phyloP scores from a whole-genome alignment of 2,329 filamentous ascomycete species.

The Xylariaceae sp. region DNA sequence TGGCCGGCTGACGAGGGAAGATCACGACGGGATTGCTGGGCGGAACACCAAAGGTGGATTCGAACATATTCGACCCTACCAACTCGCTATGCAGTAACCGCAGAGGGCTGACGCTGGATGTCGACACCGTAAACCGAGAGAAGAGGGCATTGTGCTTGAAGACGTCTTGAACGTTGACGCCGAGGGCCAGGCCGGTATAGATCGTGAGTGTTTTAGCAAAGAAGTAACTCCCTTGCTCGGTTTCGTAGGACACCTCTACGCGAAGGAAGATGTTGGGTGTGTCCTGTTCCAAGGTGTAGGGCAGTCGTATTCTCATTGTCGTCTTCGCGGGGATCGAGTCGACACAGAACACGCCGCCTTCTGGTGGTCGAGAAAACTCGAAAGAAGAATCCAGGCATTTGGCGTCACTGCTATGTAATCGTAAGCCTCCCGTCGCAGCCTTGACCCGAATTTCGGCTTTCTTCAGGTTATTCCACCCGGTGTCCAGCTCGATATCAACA shows the following conservation, averaged over 20 bases:
- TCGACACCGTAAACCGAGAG: constrained; percentile 87
- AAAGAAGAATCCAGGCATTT: constrained; percentile 43
- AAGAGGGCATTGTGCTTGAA: constrained; percentile 82
- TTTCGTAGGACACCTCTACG: constrained; percentile 72
- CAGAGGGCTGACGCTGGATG: constrained; percentile 70
- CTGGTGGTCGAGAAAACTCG: constrained; percentile 46
- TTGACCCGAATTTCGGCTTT: constrained; percentile 59
- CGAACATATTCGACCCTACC: constrained; percentile 64
- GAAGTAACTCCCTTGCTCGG: constrained; percentile 59
- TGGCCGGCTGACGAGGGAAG: constrained; percentile 77
- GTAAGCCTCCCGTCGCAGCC: constrained; percentile 61
- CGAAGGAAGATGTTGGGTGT: constrained; percentile 66
- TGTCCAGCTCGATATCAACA: constrained; percentile 67
- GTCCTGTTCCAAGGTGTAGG: constrained; percentile 80
- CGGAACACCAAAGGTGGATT: constrained; percentile 56
- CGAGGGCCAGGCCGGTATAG: constrained; percentile 72
- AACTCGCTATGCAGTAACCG: constrained; percentile 69
- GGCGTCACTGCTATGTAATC: constrained; percentile 59
- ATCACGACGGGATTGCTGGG: constrained; percentile 56
- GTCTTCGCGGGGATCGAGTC: constrained; percentile 43
- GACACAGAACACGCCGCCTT: constrained; percentile 52
- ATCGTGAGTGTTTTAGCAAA: constrained; percentile 61
- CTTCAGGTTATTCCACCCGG: constrained; percentile 68
- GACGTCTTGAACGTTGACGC: constrained; percentile 94
- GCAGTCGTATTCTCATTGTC: constrained; percentile 59